Conservation (phyloP, 345 rosid genomes). For the Lepidium aucheri region DNA sequence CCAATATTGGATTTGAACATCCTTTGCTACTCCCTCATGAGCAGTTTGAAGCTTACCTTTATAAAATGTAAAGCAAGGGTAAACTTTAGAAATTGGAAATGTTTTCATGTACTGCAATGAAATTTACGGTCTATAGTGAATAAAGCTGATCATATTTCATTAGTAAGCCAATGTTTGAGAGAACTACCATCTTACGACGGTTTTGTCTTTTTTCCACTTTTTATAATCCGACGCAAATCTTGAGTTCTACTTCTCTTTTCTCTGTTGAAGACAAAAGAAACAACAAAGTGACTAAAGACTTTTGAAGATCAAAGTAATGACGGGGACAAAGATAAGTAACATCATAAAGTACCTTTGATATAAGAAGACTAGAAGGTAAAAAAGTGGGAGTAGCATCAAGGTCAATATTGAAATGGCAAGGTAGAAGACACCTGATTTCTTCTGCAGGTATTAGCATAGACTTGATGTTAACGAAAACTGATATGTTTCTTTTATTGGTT, state of each 20-base stretch:
- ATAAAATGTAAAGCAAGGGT: not conserved
- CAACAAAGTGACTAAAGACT: conserved; percentile 3
- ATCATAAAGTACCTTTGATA: conserved; percentile 49
- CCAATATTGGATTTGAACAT: not conserved
- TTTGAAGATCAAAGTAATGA: not conserved
- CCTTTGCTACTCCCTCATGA: not conserved
- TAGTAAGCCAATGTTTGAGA: not conserved
- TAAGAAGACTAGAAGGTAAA: conserved; percentile 70
- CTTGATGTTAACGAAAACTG: not conserved
- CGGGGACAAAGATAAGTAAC: not conserved
- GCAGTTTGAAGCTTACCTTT: not conserved
- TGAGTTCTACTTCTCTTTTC: conserved; percentile 72
- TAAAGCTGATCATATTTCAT: not conserved
- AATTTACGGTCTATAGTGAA: not conserved
- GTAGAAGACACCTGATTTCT: conserved; percentile 56
- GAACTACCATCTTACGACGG: conserved; percentile 35
- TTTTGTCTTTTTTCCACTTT: conserved; percentile 48
- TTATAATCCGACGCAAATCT: conserved; percentile 62
- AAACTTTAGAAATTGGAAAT: not conserved
- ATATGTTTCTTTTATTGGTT: not conserved
- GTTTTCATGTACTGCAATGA: not conserved
- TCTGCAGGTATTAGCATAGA: conserved; percentile 42
- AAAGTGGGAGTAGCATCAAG: conserved; percentile 80
- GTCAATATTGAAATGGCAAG: conserved; percentile 69
- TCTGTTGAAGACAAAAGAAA: conserved; percentile 27